A percentile compares a stretch with the other conserved stretches of the same genome.
These are phyloP conservation scores for Phytophthora lateralis DNA, from an alignment of 352 stramenopile species.

Conservation along the genomic window DNA sequence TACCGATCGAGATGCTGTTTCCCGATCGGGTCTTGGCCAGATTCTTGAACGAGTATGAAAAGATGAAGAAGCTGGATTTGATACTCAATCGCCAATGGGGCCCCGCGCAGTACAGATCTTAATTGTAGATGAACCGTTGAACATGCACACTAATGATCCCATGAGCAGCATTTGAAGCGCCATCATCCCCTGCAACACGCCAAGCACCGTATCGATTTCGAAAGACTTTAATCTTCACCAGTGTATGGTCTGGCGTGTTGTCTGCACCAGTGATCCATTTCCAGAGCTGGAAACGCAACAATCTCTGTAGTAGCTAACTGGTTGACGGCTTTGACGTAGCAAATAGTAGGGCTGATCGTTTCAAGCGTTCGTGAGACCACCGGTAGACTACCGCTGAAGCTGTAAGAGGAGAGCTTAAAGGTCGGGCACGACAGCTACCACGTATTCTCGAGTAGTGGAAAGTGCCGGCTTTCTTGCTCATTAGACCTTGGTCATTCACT, in stretches of 20 bases:
- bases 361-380: conserved; percentile 6
- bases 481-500: conserved; percentile 15
- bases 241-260: not conserved
- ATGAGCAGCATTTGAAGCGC: conserved; percentile 29
- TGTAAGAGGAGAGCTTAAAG: too few species aligned
- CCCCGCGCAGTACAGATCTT: too few species aligned
- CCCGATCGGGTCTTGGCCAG: too few species aligned
- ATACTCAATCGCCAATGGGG: too few species aligned
- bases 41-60: too few species aligned
- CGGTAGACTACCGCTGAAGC: conserved; percentile 26
- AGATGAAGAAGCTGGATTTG: too few species aligned
- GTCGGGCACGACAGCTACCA: conserved; percentile 29
- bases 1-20: too few species aligned
- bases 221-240: conserved; percentile 24
- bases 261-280: conserved; percentile 27
- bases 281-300: conserved; percentile 28
- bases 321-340: conserved; percentile 19
- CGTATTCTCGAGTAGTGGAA: conserved; percentile 18
- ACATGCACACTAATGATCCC: conserved; percentile 22
- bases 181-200: conserved; percentile 22
- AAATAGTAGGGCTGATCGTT: conserved; percentile 24
- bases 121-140: too few species aligned
- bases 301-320: conserved; percentile 36
- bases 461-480: conserved; percentile 23
- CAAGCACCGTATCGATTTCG: conserved; percentile 13